Evolutionary conservation across 768 basidiomycete species (phyloP).

Genomic region (Boletus sensibilis): DNA sequence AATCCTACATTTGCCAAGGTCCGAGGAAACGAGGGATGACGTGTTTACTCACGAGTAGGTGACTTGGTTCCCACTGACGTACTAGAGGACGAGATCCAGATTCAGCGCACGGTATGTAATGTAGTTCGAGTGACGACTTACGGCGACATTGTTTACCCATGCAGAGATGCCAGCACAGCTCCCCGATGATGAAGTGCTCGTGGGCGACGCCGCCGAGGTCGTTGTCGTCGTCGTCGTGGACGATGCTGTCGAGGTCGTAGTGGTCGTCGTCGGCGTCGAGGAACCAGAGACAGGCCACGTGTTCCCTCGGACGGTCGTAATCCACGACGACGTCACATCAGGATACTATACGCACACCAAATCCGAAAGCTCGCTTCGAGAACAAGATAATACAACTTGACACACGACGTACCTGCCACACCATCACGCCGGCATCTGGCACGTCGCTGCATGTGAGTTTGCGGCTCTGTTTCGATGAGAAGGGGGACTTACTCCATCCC

Average conservation of each 20-base stretch:
- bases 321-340: constrained; percentile 40
- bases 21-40: too few species aligned
- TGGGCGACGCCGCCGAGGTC: constrained; percentile 12
- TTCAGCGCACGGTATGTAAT: too few species aligned
- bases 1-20: too few species aligned
- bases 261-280: not conserved
- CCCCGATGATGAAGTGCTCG: constrained; percentile 27
- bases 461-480: not conserved
- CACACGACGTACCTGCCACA: constrained; percentile 39
- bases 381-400: not conserved
- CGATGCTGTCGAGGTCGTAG: not conserved
- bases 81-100: constrained; percentile 29
- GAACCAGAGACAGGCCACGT: constrained; percentile 34
- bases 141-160: constrained; percentile 40
- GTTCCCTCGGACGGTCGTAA: constrained; percentile 37
- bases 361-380: not conserved
- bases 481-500: constrained; percentile 60
- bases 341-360: constrained; percentile 31
- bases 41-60: constrained; percentile 37
- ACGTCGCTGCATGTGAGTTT: not conserved
- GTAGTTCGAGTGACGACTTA: constrained; percentile 24
- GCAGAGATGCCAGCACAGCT: constrained; percentile 43
- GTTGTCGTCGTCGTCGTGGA: not conserved
- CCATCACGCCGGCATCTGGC: constrained; percentile 41
- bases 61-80: constrained; percentile 41